Conservation (phyloP, 2,329 filamentous ascomycete species). For the Leptographium flavum region DNA sequence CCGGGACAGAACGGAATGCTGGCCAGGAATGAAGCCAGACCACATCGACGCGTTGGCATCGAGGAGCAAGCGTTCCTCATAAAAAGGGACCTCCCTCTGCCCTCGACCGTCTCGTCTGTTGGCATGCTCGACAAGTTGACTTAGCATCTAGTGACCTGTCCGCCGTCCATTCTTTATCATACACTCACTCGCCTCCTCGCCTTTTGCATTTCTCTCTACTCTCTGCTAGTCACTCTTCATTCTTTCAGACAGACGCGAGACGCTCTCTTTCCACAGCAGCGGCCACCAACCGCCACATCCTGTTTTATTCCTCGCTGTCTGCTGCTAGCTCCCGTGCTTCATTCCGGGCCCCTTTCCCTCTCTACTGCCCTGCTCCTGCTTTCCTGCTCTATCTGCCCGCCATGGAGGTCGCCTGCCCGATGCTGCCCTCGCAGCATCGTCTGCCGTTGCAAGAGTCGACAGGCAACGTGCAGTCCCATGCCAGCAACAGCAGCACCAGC, state of each 20-base stretch:
- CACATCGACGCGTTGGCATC: slow-evolving; percentile 1
- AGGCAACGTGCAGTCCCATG: slow-evolving; percentile 31
- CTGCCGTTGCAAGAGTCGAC: slow-evolving; percentile 37
- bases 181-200: background rate
- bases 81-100: background rate
- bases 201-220: background rate
- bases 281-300: background rate
- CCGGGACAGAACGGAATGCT: background rate
- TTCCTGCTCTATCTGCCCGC: no score
- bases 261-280: background rate
- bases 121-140: background rate
- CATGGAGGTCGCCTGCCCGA: slow-evolving; percentile 28
- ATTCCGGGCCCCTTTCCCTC: background rate
- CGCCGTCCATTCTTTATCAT: background rate
- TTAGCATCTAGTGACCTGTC: background rate
- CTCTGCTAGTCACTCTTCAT: background rate
- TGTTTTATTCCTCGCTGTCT: background rate
- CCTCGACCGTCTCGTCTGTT: background rate
- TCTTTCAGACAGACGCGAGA: background rate
- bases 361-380: background rate
- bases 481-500: slow-evolving; percentile 4
- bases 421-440: slow-evolving; percentile 35
- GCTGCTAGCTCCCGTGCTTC: background rate
- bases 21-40: background rate
- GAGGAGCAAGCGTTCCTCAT: background rate